phyloP scores from a whole-genome alignment of 148 eudicot species.

The Hydrangea macrophylla region DNA sequence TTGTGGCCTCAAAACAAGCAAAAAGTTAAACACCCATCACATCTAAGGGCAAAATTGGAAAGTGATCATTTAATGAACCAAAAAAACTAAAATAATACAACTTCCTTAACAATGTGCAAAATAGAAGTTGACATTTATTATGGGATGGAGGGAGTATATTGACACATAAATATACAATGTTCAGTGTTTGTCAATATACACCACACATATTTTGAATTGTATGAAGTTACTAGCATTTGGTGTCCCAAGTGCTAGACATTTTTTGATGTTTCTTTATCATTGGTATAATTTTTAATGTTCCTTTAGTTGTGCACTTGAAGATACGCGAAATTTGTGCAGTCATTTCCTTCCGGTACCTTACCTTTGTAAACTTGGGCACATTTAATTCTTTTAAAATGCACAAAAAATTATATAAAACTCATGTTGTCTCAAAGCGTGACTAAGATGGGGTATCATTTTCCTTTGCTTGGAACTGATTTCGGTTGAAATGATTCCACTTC shows the following conservation, averaged over 20 bases:
- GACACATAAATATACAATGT: too few species aligned
- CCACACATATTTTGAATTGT: constrained; percentile 5
- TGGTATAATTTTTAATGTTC: constrained; percentile 25
- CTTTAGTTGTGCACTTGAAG: constrained; percentile 33
- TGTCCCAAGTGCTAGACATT: too few species aligned
- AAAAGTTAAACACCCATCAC: too few species aligned
- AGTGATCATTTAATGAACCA: too few species aligned
- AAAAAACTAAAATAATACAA: too few species aligned
- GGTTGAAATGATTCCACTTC: too few species aligned
- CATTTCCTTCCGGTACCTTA: constrained; percentile 74
- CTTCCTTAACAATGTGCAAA: too few species aligned
- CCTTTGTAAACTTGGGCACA: constrained; percentile 58
- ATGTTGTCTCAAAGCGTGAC: constrained; percentile 95
- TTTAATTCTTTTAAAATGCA: constrained; percentile 44
- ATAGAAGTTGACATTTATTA: too few species aligned
- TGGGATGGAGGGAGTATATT: too few species aligned
- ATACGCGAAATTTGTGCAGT: constrained; percentile 33
- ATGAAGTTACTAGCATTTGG: constrained; percentile 16
- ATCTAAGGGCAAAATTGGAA: too few species aligned
- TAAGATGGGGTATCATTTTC: constrained; percentile 91
- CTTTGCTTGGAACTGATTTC: constrained; percentile 98
- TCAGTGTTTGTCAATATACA: too few species aligned
- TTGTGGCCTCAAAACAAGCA: too few species aligned
- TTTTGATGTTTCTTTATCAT: constrained; percentile 27
- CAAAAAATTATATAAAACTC: constrained; percentile 75